A percentile compares a stretch with the other conserved stretches of the same genome.
phyloP scores from a whole-genome alignment of 345 rosid species.

The Aurinia saxatilis region DNA sequence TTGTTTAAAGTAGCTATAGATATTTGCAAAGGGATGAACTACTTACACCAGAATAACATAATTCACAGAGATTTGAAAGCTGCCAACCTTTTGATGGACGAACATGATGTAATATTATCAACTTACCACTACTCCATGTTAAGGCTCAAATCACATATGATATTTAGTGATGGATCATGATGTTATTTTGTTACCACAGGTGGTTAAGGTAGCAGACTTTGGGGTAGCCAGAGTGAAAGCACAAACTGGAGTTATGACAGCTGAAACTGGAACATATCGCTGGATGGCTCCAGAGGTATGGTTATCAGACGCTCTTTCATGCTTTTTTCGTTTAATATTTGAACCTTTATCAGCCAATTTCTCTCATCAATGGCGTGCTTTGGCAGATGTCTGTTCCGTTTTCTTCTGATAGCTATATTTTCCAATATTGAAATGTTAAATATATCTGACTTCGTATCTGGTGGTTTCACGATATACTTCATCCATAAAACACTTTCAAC shows the following conservation, averaged over 20 bases:
- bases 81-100: slow-evolving; percentile 97
- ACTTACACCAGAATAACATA: slow-evolving; percentile 90
- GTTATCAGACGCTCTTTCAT: neutral
- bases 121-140: neutral
- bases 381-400: neutral
- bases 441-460: neutral
- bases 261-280: slow-evolving; percentile 98
- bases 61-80: slow-evolving; percentile 96
- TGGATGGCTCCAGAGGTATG: slow-evolving; percentile 99
- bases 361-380: neutral
- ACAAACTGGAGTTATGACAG: slow-evolving; percentile 97
- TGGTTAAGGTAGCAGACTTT: slow-evolving; percentile 97
- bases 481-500: neutral
- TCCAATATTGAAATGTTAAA: neutral
- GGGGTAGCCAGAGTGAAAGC: slow-evolving; percentile 94
- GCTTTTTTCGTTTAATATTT: neutral
- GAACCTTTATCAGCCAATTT: neutral
- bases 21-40: slow-evolving; percentile 96
- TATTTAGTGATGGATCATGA: neutral
- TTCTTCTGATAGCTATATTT: no score
- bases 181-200: slow-evolving; percentile 35
- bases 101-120: slow-evolving; percentile 86
- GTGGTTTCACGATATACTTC: neutral
- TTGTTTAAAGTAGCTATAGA: slow-evolving; percentile 85
- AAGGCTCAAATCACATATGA: neutral